Evolutionary conservation across 2,329 filamentous ascomycete species (phyloP).

Genomic region (Biscogniauxia marginata): DNA sequence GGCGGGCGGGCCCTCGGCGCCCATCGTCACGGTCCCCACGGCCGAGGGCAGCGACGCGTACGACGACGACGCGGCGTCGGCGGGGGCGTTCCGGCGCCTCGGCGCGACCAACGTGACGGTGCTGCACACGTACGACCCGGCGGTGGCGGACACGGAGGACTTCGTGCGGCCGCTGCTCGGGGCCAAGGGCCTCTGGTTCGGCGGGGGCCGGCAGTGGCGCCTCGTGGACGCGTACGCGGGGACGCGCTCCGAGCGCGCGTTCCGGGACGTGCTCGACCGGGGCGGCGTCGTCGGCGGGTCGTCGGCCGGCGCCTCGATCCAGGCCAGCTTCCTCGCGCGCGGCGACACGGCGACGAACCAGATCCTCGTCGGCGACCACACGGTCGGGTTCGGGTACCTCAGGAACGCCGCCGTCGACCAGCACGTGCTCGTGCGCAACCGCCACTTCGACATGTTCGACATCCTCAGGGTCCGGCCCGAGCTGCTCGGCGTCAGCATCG

Average conservation of each 20-base stretch:
- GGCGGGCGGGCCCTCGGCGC: conserved; percentile 24
- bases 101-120: conserved; percentile 31
- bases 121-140: conserved; percentile 32
- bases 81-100: conserved; percentile 27
- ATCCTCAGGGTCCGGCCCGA: conserved; percentile 31
- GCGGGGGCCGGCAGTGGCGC: conserved; percentile 34
- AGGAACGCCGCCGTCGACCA: conserved; percentile 32
- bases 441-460: conserved; percentile 36
- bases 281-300: conserved; percentile 30
- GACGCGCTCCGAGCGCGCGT: conserved; percentile 28
- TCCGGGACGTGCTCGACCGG: conserved; percentile 28
- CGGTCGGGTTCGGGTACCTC: conserved; percentile 32
- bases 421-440: conserved; percentile 32
- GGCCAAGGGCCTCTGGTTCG: conserved; percentile 32
- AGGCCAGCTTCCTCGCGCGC: conserved; percentile 32
- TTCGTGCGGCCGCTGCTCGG: conserved; percentile 28
- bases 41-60: conserved; percentile 28
- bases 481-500: conserved; percentile 31
- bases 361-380: conserved; percentile 32
- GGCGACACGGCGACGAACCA: conserved; percentile 34
- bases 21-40: conserved; percentile 33
- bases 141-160: conserved; percentile 31
- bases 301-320: conserved; percentile 33
- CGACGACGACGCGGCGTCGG: conserved; percentile 27
- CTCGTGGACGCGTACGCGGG: conserved; percentile 35